Evolutionary conservation across 495 filamentous ascomycete genomes (phyloP).

Genomic region (Aspergillus sclerotiicarbonarius): DNA sequence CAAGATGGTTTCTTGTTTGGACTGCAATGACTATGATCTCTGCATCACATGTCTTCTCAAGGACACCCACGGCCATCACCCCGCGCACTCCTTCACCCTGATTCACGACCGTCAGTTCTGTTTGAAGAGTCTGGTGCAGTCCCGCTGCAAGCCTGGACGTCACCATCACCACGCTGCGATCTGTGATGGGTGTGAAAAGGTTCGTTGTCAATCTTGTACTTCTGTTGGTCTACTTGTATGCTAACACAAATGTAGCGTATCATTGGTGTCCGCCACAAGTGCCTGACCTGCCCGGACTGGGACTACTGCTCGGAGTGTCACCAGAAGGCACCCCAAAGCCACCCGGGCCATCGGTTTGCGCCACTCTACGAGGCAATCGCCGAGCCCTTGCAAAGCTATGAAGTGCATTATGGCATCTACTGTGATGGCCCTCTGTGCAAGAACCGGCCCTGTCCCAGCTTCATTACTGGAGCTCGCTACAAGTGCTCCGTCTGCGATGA

Average conservation of each 20-base stretch:
- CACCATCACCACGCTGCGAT: constrained; percentile 79
- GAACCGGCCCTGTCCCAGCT: constrained; percentile 50
- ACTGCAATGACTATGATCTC: constrained; percentile 88
- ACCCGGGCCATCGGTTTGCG: constrained; percentile 87
- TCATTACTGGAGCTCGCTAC: constrained; percentile 84
- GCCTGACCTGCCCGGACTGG: constrained; percentile 95
- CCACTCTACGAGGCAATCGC: constrained; percentile 78
- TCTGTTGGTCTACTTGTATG: not conserved
- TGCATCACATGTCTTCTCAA: constrained; percentile 76
- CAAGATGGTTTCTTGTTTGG: constrained; percentile 79
- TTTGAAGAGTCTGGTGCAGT: constrained; percentile 44
- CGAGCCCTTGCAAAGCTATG: constrained; percentile 46
- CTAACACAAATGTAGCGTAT: constrained; percentile 57
- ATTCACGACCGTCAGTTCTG: constrained; percentile 37
- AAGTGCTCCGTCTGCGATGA: constrained; percentile 98
- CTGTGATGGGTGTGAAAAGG: constrained; percentile 92
- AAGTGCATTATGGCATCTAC: constrained; percentile 79
- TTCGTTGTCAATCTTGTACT: constrained; percentile 26
- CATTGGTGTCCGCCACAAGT: constrained; percentile 92
- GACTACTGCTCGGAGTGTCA: constrained; percentile 88
- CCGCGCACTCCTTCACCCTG: constrained; percentile 71
- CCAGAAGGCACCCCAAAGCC: constrained; percentile 59
- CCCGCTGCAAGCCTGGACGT: constrained; percentile 76
- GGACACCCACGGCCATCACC: constrained; percentile 88
- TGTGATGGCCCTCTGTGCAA: constrained; percentile 94